These are phyloP conservation scores for Penicillium crustosum DNA, from an alignment of 2,329 filamentous ascomycete species.

Conservation along the genomic window DNA sequence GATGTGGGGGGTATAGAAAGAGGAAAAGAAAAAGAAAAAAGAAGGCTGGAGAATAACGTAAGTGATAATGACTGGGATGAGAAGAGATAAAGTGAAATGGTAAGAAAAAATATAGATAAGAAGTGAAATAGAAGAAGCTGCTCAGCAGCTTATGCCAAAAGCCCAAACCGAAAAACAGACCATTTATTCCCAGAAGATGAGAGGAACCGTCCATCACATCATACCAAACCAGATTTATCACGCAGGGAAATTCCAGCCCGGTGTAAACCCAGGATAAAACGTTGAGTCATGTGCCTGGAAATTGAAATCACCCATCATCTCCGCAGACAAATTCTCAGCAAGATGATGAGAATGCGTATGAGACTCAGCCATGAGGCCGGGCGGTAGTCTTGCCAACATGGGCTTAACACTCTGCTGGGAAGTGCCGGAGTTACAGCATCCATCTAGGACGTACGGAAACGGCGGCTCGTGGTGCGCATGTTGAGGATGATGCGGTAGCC, in stretches of 20 bases:
- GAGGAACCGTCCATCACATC: background rate
- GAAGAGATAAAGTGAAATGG: background rate
- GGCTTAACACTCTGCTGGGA: constrained; percentile 19
- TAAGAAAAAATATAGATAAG: constrained; percentile 12
- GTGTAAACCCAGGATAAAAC: constrained; percentile 22
- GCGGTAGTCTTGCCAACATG: constrained; percentile 10
- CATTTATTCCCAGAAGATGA: background rate
- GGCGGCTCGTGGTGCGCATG: constrained; percentile 16
- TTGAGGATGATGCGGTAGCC: constrained; percentile 4
- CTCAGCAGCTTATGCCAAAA: constrained; percentile 20
- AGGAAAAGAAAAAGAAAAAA: background rate
- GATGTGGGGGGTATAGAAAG: constrained; percentile 7
- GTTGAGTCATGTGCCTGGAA: constrained; percentile 24
- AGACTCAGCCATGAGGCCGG: constrained; percentile 11
- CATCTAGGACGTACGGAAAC: constrained; percentile 29
- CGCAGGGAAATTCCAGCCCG: constrained; percentile 23
- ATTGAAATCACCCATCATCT: constrained; percentile 28
- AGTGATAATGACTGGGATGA: background rate
- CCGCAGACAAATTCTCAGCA: constrained; percentile 20
- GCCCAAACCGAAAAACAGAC: background rate
- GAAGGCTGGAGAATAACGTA: background rate
- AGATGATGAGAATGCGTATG: constrained; percentile 18
- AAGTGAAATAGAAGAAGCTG: constrained; percentile 13
- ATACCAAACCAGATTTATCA: background rate
- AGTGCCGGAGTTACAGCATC: constrained; percentile 12